phyloP scores from a whole-genome alignment of 2,329 filamentous ascomycete genomes.

The Fusarium nematophilum region DNA sequence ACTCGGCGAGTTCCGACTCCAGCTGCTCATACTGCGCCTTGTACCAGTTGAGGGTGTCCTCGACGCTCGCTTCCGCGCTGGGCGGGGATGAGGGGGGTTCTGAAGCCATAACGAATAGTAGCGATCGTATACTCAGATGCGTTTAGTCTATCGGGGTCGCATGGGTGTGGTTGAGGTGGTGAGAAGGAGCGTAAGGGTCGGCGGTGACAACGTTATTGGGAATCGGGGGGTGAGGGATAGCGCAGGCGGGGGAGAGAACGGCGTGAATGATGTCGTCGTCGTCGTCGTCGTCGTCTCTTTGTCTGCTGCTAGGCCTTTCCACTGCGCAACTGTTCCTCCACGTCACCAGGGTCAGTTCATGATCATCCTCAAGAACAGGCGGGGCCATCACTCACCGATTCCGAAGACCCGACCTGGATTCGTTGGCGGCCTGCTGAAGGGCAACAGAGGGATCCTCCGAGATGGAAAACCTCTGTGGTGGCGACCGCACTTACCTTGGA shows the following conservation, averaged over 20 bases:
- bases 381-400: conserved; percentile 42
- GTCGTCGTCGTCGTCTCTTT: conserved; percentile 4
- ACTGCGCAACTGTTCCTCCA: conserved; percentile 22
- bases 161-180: conserved; percentile 18
- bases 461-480: conserved; percentile 15
- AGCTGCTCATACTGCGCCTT: conserved; percentile 95
- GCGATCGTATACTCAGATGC: conserved; percentile 19
- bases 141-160: conserved; percentile 24
- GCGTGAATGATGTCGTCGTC: conserved; percentile 13
- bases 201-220: conserved; percentile 15
- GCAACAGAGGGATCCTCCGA: conserved; percentile 14
- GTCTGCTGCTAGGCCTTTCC: conserved; percentile 15
- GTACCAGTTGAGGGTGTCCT: conserved; percentile 92
- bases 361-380: conserved; percentile 29
- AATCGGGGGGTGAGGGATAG: conserved; percentile 9
- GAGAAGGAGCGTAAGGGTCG: conserved; percentile 22
- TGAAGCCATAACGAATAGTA: conserved; percentile 56
- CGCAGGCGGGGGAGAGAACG: conserved; percentile 18
- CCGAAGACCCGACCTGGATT: conserved; percentile 28
- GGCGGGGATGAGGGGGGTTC: conserved; percentile 73
- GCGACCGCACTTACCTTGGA: conserved; percentile 32
- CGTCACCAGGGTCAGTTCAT: conserved; percentile 31
- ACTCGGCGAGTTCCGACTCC: conserved; percentile 91
- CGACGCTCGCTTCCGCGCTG: conserved; percentile 63
- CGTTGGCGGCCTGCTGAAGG: conserved; percentile 15